Evolutionary conservation across 148 eudicot species (phyloP).

Genomic region (Gaultheria prostrata): DNA sequence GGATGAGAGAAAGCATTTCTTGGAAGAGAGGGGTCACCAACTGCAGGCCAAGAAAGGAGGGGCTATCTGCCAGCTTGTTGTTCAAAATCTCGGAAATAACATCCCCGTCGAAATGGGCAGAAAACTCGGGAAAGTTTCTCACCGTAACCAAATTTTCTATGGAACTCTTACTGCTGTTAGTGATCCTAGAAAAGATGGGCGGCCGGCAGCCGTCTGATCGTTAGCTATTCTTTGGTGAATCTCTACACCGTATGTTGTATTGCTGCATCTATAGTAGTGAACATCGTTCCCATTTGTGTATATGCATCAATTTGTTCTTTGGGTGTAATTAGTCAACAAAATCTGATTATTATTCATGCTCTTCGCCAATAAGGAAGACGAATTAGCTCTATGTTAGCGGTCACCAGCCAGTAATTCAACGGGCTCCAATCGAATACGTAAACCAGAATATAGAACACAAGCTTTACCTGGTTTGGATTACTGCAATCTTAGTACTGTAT

Average conservation of each 20-base stretch:
- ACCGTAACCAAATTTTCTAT: constrained; percentile 17
- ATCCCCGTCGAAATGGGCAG: constrained; percentile 31
- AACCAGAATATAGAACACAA: background rate
- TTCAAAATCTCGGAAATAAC: constrained; percentile 45
- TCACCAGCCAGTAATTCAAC: background rate
- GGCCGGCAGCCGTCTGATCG: constrained; percentile 66
- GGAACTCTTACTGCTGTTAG: constrained; percentile 82
- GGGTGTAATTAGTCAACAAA: background rate
- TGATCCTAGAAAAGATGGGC: constrained; percentile 30
- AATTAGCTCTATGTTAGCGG: background rate
- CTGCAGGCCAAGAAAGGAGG: constrained; percentile 44
- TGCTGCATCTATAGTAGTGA: background rate
- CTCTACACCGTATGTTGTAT: no score
- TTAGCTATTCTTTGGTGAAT: background rate
- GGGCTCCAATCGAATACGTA: background rate
- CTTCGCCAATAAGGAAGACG: background rate
- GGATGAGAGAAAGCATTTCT: constrained; percentile 38
- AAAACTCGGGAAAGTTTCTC: constrained; percentile 11
- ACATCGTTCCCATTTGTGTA: background rate
- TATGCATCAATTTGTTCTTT: background rate
- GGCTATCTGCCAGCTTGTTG: constrained; percentile 73
- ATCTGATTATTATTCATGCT: background rate
- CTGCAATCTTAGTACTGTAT: no score
- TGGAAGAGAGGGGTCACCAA: constrained; percentile 70
- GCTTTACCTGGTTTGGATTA: no score